These are phyloP conservation scores for Dysphania ambrosioides DNA, from an alignment of 148 eudicot genomes.

Conservation along the genomic window DNA sequence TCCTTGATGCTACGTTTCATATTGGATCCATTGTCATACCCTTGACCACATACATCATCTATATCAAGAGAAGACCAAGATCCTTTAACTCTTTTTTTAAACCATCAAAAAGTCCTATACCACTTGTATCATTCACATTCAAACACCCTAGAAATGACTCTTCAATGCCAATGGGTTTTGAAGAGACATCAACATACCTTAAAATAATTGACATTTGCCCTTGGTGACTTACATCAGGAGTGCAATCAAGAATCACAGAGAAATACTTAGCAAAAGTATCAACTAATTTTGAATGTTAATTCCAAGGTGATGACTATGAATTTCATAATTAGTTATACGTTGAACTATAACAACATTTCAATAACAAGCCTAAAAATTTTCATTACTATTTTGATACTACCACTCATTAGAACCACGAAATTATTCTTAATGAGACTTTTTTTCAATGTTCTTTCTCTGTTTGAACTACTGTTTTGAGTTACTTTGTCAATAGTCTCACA, in stretches of 20 bases:
- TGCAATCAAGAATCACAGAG: too few relatives aligned
- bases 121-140: constrained; percentile 19
- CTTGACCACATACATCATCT: constrained; percentile 15
- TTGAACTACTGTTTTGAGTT: neutral
- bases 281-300: constrained; percentile 27
- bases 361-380: neutral
- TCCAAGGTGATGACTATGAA: constrained; percentile 20
- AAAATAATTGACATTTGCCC: too few relatives aligned
- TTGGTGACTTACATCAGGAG: neutral
- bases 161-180: neutral
- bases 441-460: constrained; percentile 8
- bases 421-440: neutral
- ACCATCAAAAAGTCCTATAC: constrained; percentile 10
- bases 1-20: constrained; percentile 20
- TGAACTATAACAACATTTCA: constrained; percentile 6
- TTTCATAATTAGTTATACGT: constrained; percentile 12
- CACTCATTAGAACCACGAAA: neutral
- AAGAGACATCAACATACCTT: too few relatives aligned
- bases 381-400: neutral
- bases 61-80: constrained; percentile 16
- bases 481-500: constrained; percentile 19
- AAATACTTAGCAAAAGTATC: constrained; percentile 17
- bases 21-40: constrained; percentile 17
- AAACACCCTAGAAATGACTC: constrained; percentile 23
- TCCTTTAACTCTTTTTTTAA: neutral